These are phyloP conservation scores for Pyrrhoderma lamaoense DNA, from an alignment of 1,284 basidiomycete genomes.

Conservation along the genomic window DNA sequence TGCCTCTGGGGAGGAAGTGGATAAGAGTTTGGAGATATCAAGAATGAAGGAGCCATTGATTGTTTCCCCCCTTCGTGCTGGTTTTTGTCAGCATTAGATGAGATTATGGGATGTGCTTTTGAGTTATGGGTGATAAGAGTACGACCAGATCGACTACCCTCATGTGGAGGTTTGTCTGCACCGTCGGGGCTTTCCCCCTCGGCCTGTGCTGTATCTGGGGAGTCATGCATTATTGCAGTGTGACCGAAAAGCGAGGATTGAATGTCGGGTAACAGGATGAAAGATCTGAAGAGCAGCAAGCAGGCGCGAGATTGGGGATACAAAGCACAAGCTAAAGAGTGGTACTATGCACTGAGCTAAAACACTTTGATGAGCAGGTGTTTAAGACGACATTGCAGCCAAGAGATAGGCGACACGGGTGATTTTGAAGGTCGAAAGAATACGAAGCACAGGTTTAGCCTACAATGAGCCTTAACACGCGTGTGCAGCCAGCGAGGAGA, in stretches of 20 bases:
- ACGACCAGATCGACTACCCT: slow-evolving; percentile 20
- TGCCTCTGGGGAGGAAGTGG: slow-evolving; percentile 52
- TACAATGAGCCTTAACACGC: no score
- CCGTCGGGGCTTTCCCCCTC: slow-evolving; percentile 52
- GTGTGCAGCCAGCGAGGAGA: no score
- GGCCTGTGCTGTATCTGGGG: slow-evolving; percentile 42
- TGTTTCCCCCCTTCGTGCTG: slow-evolving; percentile 24
- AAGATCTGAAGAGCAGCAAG: slow-evolving; percentile 10
- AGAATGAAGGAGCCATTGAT: slow-evolving; percentile 18
- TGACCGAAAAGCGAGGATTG: not conserved
- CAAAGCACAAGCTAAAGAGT: not conserved
- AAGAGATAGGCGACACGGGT: no score
- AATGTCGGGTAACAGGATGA: not conserved
- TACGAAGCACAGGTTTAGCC: no score
- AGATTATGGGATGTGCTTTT: not conserved
- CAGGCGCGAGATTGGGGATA: slow-evolving; percentile 1
- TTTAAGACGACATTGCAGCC: no score
- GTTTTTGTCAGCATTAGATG: slow-evolving; percentile 22
- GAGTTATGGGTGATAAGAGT: slow-evolving; percentile 4
- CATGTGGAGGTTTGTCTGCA: slow-evolving; percentile 52
- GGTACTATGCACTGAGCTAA: no score
- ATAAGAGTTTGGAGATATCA: slow-evolving; percentile 24
- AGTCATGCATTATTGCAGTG: slow-evolving; percentile 29
- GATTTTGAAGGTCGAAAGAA: no score
- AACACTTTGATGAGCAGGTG: no score